These are phyloP conservation scores for Candida mesenterica DNA, from an alignment of 1,139 yeast genomes.

Conservation along the genomic window DNA sequence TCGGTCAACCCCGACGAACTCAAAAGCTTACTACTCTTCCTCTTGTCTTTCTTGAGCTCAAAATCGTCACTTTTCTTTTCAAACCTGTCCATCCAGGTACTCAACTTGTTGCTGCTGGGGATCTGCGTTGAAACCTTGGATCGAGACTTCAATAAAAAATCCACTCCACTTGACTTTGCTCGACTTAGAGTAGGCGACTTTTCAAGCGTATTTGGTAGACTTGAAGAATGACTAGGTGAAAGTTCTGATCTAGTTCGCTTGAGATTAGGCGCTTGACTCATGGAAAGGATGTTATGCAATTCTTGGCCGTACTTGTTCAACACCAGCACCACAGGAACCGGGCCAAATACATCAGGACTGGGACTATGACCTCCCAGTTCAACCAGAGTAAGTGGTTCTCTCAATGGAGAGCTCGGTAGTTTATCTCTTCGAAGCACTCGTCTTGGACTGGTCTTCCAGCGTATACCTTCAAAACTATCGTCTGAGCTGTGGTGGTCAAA, in stretches of 20 bases:
- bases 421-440: slow-evolving; percentile 9
- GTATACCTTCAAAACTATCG: slow-evolving; percentile 46
- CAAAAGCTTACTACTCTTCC: slow-evolving; percentile 3
- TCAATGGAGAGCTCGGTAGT: slow-evolving; percentile 41
- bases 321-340: neutral
- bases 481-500: slow-evolving; percentile 35
- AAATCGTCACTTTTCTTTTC: slow-evolving; percentile 15
- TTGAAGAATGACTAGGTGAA: slow-evolving; percentile 13
- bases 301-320: slow-evolving; percentile 1
- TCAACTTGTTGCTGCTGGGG: slow-evolving; percentile 15
- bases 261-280: slow-evolving; percentile 23
- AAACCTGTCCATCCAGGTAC: slow-evolving; percentile 36
- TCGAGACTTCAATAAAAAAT: slow-evolving; percentile 11
- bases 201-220: slow-evolving; percentile 5
- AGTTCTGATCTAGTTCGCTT: slow-evolving; percentile 30
- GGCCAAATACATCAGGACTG: too few relatives aligned
- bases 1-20: slow-evolving; percentile 14
- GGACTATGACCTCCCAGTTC: too few relatives aligned
- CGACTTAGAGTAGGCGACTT: slow-evolving; percentile 25
- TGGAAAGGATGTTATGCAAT: neutral
- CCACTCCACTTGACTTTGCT: slow-evolving; percentile 32
- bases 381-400: slow-evolving; percentile 5
- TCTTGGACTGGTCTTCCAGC: slow-evolving; percentile 41
- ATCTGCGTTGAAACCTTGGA: slow-evolving; percentile 5
- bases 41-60: too few relatives aligned